Conservation (phyloP, 352 stramenopile species). For the Phytophthora idaei region DNA sequence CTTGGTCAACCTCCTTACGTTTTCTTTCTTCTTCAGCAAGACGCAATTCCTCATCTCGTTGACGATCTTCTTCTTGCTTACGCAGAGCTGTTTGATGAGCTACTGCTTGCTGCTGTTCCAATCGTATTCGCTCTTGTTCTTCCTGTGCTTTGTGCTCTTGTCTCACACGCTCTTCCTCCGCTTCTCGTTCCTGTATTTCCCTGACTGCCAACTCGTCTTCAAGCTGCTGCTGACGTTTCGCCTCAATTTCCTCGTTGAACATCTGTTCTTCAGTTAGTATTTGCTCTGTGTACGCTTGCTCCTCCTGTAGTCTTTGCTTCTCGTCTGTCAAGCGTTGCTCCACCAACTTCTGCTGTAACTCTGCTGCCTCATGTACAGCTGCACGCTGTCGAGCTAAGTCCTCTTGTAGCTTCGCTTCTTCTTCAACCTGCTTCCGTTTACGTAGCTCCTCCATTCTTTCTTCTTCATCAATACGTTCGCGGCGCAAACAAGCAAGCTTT, state of each 20-base stretch:
- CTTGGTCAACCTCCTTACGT: constrained; percentile 5
- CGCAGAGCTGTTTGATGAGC: constrained; percentile 13
- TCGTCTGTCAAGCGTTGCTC: constrained; percentile 34
- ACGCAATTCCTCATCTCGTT: not conserved
- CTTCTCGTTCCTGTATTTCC: constrained; percentile 15
- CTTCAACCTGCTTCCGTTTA: constrained; percentile 31
- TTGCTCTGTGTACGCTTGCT: constrained; percentile 30
- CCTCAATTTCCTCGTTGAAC: constrained; percentile 31
- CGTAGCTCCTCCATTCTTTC: constrained; percentile 35
- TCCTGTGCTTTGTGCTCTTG: constrained; percentile 8
- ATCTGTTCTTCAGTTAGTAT: constrained; percentile 23
- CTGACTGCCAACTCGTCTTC: constrained; percentile 26
- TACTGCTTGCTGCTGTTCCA: constrained; percentile 12
- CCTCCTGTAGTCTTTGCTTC: constrained; percentile 23
- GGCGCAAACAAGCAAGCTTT: constrained; percentile 43
- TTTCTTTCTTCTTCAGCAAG: constrained; percentile 5
- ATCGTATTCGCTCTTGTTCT: constrained; percentile 9
- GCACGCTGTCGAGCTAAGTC: constrained; percentile 44
- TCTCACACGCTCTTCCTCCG: constrained; percentile 27
- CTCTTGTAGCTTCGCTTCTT: constrained; percentile 39
- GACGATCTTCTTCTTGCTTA: constrained; percentile 25
- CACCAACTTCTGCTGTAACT: constrained; percentile 35
- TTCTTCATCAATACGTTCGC: constrained; percentile 45
- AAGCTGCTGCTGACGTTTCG: constrained; percentile 23
- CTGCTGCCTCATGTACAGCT: constrained; percentile 35